Percentiles rank a stretch among this genome's conserved stretches.
These are phyloP conservation scores for Bipolaris zeicola DNA, from an alignment of 2,329 filamentous ascomycete genomes.

Conservation along the genomic window DNA sequence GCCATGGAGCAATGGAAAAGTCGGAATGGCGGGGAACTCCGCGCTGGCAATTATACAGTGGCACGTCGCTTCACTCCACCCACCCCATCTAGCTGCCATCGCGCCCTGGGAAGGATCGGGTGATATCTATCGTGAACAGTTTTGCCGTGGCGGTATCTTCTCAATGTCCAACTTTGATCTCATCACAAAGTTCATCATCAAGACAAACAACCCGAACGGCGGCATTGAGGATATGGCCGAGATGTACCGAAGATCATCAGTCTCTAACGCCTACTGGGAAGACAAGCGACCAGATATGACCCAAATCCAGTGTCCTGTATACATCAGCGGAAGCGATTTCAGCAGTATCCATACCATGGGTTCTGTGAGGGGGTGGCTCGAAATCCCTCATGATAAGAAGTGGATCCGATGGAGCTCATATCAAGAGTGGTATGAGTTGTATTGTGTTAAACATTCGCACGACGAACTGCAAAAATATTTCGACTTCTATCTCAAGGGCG, in stretches of 20 bases:
- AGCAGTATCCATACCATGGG: constrained; percentile 18
- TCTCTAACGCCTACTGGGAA: constrained; percentile 17
- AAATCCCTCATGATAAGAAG: constrained; percentile 9
- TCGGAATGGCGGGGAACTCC: constrained; percentile 54
- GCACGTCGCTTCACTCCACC: constrained; percentile 51
- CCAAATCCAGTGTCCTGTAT: constrained; percentile 18
- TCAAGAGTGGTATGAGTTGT: constrained; percentile 28
- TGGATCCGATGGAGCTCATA: constrained; percentile 11
- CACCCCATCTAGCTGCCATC: constrained; percentile 50
- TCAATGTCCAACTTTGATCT: constrained; percentile 7
- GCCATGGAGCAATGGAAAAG: constrained; percentile 53
- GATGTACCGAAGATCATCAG: constrained; percentile 6
- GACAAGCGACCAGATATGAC: constrained; percentile 19
- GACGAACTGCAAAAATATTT: constrained; percentile 48
- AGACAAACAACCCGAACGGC: constrained; percentile 6
- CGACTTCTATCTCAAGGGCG: constrained; percentile 53
- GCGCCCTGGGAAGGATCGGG: constrained; percentile 55
- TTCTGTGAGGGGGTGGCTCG: constrained; percentile 14
- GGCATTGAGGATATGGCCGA: constrained; percentile 7
- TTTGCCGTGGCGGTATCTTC: constrained; percentile 18
- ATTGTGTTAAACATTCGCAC: constrained; percentile 8
- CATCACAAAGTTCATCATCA: constrained; percentile 9
- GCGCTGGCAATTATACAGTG: constrained; percentile 50
- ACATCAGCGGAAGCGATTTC: constrained; percentile 18
- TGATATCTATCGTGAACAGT: constrained; percentile 16